A percentile compares a stretch with the other conserved stretches of the same genome.
Conservation (phyloP, 495 filamentous ascomycete genomes). For the Cladorrhinum samala region DNA sequence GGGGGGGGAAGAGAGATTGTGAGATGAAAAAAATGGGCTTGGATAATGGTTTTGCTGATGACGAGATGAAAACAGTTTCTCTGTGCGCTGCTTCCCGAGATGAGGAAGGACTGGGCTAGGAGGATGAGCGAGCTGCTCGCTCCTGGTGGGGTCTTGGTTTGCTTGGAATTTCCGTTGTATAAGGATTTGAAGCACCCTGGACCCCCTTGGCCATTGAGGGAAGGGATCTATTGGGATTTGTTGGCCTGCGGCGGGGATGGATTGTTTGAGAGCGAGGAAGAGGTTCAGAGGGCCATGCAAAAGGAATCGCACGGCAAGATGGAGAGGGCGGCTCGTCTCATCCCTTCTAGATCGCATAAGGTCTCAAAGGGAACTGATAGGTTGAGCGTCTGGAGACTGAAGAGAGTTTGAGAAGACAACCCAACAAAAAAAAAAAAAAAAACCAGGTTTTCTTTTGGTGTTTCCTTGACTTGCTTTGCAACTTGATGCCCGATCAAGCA, state of each 20-base stretch:
- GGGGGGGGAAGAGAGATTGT: too few relatives aligned
- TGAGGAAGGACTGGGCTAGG: conserved; percentile 61
- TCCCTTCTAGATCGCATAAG: conserved; percentile 59
- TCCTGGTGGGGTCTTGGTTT: conserved; percentile 55
- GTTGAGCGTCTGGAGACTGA: conserved; percentile 20
- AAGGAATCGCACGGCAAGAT: conserved; percentile 38
- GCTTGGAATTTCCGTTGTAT: conserved; percentile 69
- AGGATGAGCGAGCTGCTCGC: conserved; percentile 60
- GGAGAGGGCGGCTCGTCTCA: conserved; percentile 54
- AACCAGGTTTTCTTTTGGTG: too few relatives aligned
- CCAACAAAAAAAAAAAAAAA: too few relatives aligned
- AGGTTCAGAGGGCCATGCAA: background rate
- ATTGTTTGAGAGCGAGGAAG: conserved; percentile 46
- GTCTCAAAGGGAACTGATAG: conserved; percentile 31
- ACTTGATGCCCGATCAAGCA: too few relatives aligned
- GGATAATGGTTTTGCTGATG: background rate
- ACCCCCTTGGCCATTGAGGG: conserved; percentile 56
- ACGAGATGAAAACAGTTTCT: conserved; percentile 51
- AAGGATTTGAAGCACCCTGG: conserved; percentile 57
- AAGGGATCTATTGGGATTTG: conserved; percentile 58
- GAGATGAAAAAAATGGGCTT: too few relatives aligned
- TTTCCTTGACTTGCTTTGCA: too few relatives aligned
- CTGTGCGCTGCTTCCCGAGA: conserved; percentile 58
- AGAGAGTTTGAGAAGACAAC: too few relatives aligned
- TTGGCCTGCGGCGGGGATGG: conserved; percentile 57